These are phyloP conservation scores for Meira nashicola DNA, from an alignment of 1,284 basidiomycete species.

Conservation along the genomic window DNA sequence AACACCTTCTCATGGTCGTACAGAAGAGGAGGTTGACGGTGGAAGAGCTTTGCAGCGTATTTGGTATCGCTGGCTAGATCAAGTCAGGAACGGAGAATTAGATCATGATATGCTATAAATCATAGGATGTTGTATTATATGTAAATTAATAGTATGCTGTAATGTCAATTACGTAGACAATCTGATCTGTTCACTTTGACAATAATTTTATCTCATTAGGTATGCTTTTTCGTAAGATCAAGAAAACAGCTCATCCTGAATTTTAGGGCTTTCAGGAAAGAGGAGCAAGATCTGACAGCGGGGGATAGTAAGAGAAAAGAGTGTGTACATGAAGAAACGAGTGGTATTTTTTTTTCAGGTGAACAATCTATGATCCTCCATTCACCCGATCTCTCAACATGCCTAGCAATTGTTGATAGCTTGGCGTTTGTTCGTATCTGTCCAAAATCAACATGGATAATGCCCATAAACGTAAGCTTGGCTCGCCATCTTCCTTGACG, in stretches of 20 bases:
- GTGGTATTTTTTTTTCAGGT: not conserved
- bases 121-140: too few species aligned
- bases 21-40: slow-evolving; percentile 1
- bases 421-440: slow-evolving; percentile 85
- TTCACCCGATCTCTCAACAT: slow-evolving; percentile 47
- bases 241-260: not conserved
- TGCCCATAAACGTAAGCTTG: slow-evolving; percentile 77
- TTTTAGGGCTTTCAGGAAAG: not conserved
- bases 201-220: not conserved
- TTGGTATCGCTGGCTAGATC: slow-evolving; percentile 4
- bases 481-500: slow-evolving; percentile 97
- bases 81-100: slow-evolving; percentile 2
- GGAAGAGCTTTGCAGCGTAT: slow-evolving; percentile 5
- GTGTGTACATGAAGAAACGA: not conserved
- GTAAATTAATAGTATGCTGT: too few species aligned
- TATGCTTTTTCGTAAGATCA: not conserved
- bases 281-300: not conserved
- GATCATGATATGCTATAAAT: not conserved
- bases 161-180: too few species aligned
- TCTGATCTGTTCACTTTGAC: too few species aligned
- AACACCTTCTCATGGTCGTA: not conserved
- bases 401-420: slow-evolving; percentile 84
- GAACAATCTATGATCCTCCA: slow-evolving; percentile 25
- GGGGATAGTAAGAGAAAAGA: not conserved
- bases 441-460: slow-evolving; percentile 91